These are phyloP conservation scores for Saccharomycopsis hybrid DNA, from an alignment of 1,139 yeast species.

Conservation along the genomic window DNA sequence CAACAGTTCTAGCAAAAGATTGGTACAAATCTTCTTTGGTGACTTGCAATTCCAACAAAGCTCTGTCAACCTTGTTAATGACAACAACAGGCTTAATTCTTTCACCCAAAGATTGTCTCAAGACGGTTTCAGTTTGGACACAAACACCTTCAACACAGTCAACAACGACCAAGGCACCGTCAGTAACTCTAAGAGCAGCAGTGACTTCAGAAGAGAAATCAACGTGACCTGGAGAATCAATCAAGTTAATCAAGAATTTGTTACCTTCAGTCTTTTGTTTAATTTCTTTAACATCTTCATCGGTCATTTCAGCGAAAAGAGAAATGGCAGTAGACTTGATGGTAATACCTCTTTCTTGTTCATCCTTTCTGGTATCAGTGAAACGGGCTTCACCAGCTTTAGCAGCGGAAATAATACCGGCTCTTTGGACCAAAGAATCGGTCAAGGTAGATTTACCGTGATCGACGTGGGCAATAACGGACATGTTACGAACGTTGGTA, in stretches of 20 bases:
- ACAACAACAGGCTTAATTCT: constrained; percentile 98
- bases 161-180: constrained; percentile 99
- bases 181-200: constrained; percentile 99
- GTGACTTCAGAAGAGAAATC: constrained; percentile 99
- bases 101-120: constrained; percentile 99
- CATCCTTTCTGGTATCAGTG: constrained; percentile 99
- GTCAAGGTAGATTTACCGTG: constrained; percentile 99
- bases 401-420: constrained; percentile 99
- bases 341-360: constrained; percentile 99
- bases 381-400: constrained; percentile 99
- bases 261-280: constrained; percentile 91
- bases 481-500: constrained; percentile 99
- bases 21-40: constrained; percentile 98
- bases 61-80: constrained; percentile 99
- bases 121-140: constrained; percentile 99
- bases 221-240: constrained; percentile 99
- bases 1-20: constrained; percentile 97
- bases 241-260: constrained; percentile 95
- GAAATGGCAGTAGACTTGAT: constrained; percentile 99
- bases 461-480: constrained; percentile 99
- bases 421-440: constrained; percentile 97
- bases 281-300: constrained; percentile 92
- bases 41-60: constrained; percentile 97
- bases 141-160: constrained; percentile 99
- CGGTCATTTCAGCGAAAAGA: constrained; percentile 82